phyloP scores from a whole-genome alignment of 1,284 basidiomycete species.

The Psilocybe mexicana region DNA sequence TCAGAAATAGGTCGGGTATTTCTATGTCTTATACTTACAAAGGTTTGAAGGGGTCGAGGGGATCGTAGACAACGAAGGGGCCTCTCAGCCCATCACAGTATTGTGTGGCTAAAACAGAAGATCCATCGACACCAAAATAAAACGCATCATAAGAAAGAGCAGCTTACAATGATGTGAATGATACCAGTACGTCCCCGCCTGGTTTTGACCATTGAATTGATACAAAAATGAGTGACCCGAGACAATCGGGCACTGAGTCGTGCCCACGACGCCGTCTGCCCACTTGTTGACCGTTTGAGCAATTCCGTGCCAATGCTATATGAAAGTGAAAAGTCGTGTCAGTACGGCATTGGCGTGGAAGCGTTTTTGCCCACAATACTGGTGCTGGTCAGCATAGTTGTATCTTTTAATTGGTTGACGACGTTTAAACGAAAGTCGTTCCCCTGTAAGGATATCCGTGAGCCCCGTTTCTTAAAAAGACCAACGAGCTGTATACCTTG shows the following conservation, averaged over 20 bases:
- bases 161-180: constrained; percentile 27
- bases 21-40: constrained; percentile 20
- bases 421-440: constrained; percentile 33
- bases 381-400: constrained; percentile 31
- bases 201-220: constrained; percentile 19
- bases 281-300: constrained; percentile 29
- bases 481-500: constrained; percentile 17
- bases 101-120: constrained; percentile 23
- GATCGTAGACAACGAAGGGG: constrained; percentile 31
- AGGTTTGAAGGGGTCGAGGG: constrained; percentile 24
- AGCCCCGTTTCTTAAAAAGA: background rate
- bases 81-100: constrained; percentile 35
- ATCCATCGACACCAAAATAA: background rate
- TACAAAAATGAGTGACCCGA: constrained; percentile 26
- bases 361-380: constrained; percentile 26
- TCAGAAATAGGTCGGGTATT: background rate
- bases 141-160: background rate
- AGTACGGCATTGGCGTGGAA: constrained; percentile 2
- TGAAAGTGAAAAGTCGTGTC: background rate
- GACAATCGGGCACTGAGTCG: constrained; percentile 30
- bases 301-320: constrained; percentile 20
- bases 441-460: constrained; percentile 28
- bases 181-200: constrained; percentile 35
- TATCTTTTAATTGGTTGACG: constrained; percentile 31
- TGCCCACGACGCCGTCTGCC: constrained; percentile 32